These are phyloP conservation scores for Linnemannia schmuckeri DNA, from an alignment of 192 early-diverging fungal genomes.

Conservation along the genomic window DNA sequence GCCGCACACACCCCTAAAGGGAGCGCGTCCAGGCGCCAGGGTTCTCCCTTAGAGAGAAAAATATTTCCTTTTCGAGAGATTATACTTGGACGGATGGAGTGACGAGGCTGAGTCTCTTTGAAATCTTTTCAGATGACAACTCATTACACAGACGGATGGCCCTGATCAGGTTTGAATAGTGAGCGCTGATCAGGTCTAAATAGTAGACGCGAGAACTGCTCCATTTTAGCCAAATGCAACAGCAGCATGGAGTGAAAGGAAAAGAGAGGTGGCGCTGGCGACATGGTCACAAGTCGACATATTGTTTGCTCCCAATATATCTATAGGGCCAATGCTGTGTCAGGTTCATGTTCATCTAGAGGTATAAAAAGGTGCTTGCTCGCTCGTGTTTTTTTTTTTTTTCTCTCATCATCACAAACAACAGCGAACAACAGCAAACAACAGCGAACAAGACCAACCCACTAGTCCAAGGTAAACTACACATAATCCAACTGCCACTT, in stretches of 20 bases:
- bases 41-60: neutral
- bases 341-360: neutral
- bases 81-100: neutral
- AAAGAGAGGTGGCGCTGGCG: neutral
- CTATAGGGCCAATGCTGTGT: neutral
- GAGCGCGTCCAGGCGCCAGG: neutral
- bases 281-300: neutral
- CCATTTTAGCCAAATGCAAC: neutral
- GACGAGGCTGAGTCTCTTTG: neutral
- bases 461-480: neutral
- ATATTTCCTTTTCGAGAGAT: neutral
- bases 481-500: neutral
- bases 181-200: neutral
- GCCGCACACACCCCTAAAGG: neutral
- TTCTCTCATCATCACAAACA: neutral
- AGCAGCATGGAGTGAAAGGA: neutral
- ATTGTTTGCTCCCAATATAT: neutral
- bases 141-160: neutral
- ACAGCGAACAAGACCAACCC: neutral
- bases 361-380: constrained; percentile 1
- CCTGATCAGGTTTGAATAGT: neutral
- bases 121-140: neutral
- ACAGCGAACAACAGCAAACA: neutral
- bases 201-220: neutral
- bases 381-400: neutral